phyloP scores from a whole-genome alignment of 2,329 filamentous ascomycete genomes.

The Fusarium beomiforme region DNA sequence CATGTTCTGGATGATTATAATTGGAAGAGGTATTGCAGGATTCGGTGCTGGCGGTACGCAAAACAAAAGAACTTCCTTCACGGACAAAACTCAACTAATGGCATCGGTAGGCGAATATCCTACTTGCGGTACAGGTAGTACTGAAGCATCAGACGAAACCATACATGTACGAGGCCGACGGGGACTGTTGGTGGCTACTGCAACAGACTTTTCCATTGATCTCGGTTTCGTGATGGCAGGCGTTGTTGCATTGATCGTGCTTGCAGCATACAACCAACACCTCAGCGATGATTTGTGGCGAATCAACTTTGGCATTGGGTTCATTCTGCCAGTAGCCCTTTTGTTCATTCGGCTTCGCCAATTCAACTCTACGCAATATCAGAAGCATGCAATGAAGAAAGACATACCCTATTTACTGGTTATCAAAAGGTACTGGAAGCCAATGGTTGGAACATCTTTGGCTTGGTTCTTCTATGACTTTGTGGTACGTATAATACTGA shows the following conservation, averaged over 20 bases:
- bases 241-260: neutral
- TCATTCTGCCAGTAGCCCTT: neutral
- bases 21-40: neutral
- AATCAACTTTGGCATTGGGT: neutral
- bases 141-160: neutral
- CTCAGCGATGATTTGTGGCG: neutral
- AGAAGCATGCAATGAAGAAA: neutral
- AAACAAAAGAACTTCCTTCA: accelerated
- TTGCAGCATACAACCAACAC: neutral
- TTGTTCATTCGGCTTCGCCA: neutral
- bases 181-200: neutral
- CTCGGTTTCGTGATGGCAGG: neutral
- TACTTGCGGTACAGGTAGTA: neutral
- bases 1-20: constrained; percentile 1
- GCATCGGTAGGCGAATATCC: neutral
- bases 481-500: neutral
- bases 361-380: neutral
- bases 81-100: neutral
- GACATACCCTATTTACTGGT: neutral
- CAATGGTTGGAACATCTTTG: neutral
- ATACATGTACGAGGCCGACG: neutral
- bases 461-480: neutral
- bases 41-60: neutral
- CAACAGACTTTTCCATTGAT: neutral
- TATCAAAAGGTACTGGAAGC: neutral